These are phyloP conservation scores for Tetrahymena elliotti DNA, from an alignment of 73 alveolate species.

Conservation along the genomic window DNA sequence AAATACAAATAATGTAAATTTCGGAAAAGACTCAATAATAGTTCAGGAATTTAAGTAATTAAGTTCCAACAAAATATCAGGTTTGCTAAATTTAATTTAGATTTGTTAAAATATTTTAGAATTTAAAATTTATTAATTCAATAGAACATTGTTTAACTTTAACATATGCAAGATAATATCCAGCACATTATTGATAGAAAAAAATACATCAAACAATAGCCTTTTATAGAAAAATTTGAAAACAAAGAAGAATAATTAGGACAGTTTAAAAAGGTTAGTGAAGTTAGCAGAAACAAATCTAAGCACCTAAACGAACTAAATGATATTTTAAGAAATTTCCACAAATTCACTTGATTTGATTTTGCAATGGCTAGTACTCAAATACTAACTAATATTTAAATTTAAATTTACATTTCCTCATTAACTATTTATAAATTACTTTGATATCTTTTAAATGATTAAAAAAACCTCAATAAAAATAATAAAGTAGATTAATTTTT, in stretches of 20 bases:
- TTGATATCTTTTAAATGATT: too few species aligned
- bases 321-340: not conserved
- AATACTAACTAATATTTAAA: too few species aligned
- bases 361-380: too few species aligned
- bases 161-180: not conserved
- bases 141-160: not conserved
- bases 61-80: not conserved
- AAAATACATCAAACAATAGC: not conserved
- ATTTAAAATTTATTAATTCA: not conserved
- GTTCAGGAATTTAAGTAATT: not conserved
- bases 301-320: not conserved
- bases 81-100: not conserved
- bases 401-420: too few species aligned
- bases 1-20: not conserved
- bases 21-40: not conserved
- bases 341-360: not conserved
- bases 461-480: too few species aligned
- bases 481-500: too few species aligned
- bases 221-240: not conserved
- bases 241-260: not conserved
- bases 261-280: not conserved
- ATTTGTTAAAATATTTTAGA: not conserved
- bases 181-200: not conserved
- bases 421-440: too few species aligned
- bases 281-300: not conserved